Evolutionary conservation across 2,329 filamentous ascomycete genomes (phyloP), one percentile per base, ranked within the genome.

Genomic region (Alternaria viburni): DNA sequence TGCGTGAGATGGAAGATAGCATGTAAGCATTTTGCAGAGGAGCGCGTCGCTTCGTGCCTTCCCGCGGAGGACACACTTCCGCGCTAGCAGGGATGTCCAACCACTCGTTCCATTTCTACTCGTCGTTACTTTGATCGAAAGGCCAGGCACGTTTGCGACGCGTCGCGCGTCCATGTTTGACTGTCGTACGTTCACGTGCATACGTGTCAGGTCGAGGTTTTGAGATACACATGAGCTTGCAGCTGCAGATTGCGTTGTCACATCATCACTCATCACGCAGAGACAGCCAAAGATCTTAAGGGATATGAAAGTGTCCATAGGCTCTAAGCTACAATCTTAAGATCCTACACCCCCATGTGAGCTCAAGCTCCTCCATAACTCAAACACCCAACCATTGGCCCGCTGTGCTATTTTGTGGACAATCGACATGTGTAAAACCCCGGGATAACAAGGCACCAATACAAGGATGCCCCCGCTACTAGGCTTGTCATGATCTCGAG

Each of bases 251-350:
- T 25, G 5, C 25, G 25, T n/a, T 17, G 46, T 56, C 66, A 61
- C 55, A 21, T 65, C 54, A 61, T 30, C 23, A 54, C 51, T 51
- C 13, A 46, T 32, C 19, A 41, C 12, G 15, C 30, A 52, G 15
- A n/a, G 10, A 15, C 36, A 21, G 17, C 45, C 28, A 44, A 21
- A 25, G 11, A 15, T 71, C 61, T 60, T 71, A 68, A 70, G 54
- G 67, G 67, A 74, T 76, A 70, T 71, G 72, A 71, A 75, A 74
- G 72, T 74, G 72, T 77, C 69, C 68, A 76, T 67, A 67, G 73
- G 72, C 72, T 79, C 74, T 80, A 80, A 75, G 77, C 76, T 80
- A 79, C 73, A 77, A 72, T 76, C 75, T 77, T 78, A 77, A 73
- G 70, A 74, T 76, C 72, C 72, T 71, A 73, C 72, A 74, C 67